Base-by-base conservation (phyloP, 1,284 basidiomycete genomes). In the Heterobasidion parviporum region DNA sequence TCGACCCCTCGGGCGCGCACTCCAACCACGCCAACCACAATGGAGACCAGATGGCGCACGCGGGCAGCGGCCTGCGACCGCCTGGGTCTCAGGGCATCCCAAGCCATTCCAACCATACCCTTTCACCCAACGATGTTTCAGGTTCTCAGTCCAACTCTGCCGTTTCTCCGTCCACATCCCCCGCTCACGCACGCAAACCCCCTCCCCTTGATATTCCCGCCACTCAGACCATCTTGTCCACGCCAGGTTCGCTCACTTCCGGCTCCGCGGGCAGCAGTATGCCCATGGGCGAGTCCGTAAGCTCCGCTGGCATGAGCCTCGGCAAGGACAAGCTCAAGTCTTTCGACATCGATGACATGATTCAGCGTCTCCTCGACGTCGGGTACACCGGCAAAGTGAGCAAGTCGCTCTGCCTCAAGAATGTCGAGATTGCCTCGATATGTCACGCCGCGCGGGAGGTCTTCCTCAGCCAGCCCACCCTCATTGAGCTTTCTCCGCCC, bases 291-390 rank as follows among this genome's bases (percentile, higher is more conserved):
- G 76, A 78, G 50, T 57, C 74, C n/a, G 45, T 68, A 35, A 60
- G 59, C 34, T 60, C 67, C 15, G 54, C 64, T 3, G 70, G 74
- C 54, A 80, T 77, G 53, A 74, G 75, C 54, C 76, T 71, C 58
- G 66, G 71, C 61, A 86, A 82, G 67, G 82, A 81, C 50, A 81
- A 76, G 66, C 69, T 77, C 61, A 79, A 82, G 70, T 74, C 84
- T 53, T 80, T 98, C 64, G 97, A 99, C 70, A 88, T 99, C 59
- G 97, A 99, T 74, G 96, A 98, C 71, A 98, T 99, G 92, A 99
- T 99, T 67, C 87, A 91, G 67, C 84, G 96, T 52, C 80, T 99
- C 54, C 79, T 99, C 63, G 96, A 99, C 65, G 94, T 98, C 2
- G 97, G 97, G 6, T 99, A 99, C 71, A 92, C 92, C 15, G 94